Base-by-base conservation (phyloP, 2,329 filamentous ascomycete genomes). In the Nothophoma quercina region DNA sequence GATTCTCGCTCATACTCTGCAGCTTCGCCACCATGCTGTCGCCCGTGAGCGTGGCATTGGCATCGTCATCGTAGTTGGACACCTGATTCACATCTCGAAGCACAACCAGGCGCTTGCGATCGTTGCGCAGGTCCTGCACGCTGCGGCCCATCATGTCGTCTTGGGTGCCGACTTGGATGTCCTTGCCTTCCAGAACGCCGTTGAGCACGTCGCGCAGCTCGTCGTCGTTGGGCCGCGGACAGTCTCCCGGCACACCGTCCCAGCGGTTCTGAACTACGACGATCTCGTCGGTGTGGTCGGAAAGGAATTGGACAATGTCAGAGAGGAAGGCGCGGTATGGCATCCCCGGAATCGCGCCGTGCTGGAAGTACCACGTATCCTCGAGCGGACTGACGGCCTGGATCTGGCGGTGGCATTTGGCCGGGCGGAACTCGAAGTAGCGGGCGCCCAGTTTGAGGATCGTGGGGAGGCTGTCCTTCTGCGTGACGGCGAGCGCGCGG, bases 351-450 rank as follows among this genome's bases (percentile, higher is more conserved):
- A 83, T 81, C 5, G 75, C 78, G 50, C 75, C 76, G 63, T 82
- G 80, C 59, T 79, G 77, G 66, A 83, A 83, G 55, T 81, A 83
- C 47, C 77, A 70, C 12, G 72, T 73, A 56, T 82, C 78, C 1
- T 78, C 76, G 5, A 78, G 67, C n/a, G 68, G 68, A 25, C 62
- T 64, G 16, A 69, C 60, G 5, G 55, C 59, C 32, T 75, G 69
- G 49, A 83, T 67, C 49, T 71, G 70, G 1, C 69, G 65, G 61
- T 81, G 78, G 43, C 79, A 75, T 51, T 78, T 76, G 0, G 80
- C 80, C 0, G 80, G 80, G 5, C 80, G 70, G 59, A 82, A 82
- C 64, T 82, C 81, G 45, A 83, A 83, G 66, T 83, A 83, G 4
- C 81, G 63, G 0, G 78, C 78, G 0, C 80, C 80, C 29, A 82